Percentiles rank a stretch among this genome's conserved stretches.
These are phyloP conservation scores for Neurospora tetraspora DNA, from an alignment of 495 filamentous ascomycete genomes.

Conservation along the genomic window DNA sequence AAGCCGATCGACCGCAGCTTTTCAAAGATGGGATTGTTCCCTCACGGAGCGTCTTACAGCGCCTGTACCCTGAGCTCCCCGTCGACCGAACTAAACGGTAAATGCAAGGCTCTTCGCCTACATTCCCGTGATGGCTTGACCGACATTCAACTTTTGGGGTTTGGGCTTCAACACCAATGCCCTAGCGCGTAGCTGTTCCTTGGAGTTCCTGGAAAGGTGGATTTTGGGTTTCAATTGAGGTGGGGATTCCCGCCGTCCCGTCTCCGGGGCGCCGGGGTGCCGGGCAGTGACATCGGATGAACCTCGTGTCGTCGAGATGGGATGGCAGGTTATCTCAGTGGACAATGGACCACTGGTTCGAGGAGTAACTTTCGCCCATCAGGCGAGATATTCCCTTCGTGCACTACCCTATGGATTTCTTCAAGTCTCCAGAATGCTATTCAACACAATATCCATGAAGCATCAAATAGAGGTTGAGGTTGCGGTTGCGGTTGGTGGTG, in stretches of 20 bases:
- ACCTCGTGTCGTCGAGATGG: not conserved
- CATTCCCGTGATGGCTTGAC: not conserved
- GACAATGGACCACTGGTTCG: no score
- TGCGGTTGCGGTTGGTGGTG: not conserved
- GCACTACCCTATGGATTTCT: no score
- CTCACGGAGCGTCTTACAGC: not conserved
- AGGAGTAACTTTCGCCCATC: not conserved
- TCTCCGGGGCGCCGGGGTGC: not conserved
- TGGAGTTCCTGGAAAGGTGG: not conserved
- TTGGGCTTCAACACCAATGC: not conserved
- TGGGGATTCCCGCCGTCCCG: not conserved
- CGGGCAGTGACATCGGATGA: not conserved
- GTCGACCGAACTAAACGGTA: not conserved
- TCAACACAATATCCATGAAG: not conserved
- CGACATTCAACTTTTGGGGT: not conserved
- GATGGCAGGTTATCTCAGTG: not conserved
- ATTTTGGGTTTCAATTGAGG: not conserved
- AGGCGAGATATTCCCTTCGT: no score
- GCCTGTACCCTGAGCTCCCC: not conserved
- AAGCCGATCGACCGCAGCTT: not conserved
- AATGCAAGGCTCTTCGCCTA: not conserved
- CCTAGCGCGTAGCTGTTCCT: not conserved
- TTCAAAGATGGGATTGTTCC: not conserved
- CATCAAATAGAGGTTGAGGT: not conserved
- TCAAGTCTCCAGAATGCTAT: not conserved